Percentiles rank a stretch among this genome's conserved stretches.
These are phyloP conservation scores for Mortierella polycephala DNA, from an alignment of 371 early-diverging fungal genomes.

Conservation along the genomic window DNA sequence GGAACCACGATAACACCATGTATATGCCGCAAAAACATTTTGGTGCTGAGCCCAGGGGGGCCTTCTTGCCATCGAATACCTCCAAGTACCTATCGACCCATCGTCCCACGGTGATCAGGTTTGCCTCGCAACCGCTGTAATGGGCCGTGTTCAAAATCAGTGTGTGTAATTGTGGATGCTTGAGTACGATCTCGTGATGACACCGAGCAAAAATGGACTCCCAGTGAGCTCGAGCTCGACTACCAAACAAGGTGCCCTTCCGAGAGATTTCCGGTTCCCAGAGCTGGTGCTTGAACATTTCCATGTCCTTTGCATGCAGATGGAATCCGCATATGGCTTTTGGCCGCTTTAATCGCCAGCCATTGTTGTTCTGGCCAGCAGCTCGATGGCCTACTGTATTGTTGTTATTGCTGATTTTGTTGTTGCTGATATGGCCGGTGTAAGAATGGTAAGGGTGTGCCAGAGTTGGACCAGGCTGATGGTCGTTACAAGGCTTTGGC, in stretches of 20 bases:
- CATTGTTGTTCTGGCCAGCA: neutral
- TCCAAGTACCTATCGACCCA: conserved; percentile 18
- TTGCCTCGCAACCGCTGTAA: conserved; percentile 5
- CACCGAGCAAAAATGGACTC: conserved; percentile 13
- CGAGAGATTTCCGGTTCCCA: neutral
- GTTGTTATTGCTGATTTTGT: conserved; percentile 1
- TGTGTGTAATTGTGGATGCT: conserved; percentile 12
- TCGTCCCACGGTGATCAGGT: conserved; percentile 14
- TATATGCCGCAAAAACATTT: conserved; percentile 22
- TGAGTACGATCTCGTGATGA: conserved; percentile 31
- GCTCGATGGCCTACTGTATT: no score
- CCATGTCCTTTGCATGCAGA: conserved; percentile 30
- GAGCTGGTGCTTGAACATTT: conserved; percentile 9
- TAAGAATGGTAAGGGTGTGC: neutral
- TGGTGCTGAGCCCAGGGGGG: conserved; percentile 11
- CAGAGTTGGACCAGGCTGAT: neutral
- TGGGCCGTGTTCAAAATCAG: conserved; percentile 5
- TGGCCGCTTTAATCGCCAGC: neutral
- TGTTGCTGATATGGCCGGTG: neutral
- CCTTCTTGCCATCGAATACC: conserved; percentile 1
- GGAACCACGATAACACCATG: conserved; percentile 16
- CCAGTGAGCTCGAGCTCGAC: neutral
- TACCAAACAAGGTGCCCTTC: no score
- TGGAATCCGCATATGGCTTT: conserved; percentile 42
- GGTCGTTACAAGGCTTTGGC: neutral